Evolutionary conservation across 1,139 yeast genomes (phyloP).

Genomic region (Petasospora rhodanensis): DNA sequence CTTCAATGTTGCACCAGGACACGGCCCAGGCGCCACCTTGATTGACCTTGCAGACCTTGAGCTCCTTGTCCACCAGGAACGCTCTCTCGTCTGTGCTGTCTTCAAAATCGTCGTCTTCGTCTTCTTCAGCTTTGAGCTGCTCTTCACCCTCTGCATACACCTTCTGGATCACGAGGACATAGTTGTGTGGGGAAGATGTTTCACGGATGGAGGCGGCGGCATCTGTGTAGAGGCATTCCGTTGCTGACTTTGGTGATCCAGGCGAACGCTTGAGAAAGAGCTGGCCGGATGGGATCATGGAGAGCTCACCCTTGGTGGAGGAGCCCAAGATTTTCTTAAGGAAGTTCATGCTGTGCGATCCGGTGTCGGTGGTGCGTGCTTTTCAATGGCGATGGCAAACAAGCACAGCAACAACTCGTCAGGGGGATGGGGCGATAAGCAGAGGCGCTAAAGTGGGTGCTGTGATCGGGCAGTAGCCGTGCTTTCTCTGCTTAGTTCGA

Average conservation of each 20-base stretch:
- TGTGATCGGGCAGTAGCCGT: too few species aligned
- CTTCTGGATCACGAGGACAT: constrained; percentile 68
- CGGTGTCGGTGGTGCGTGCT: too few species aligned
- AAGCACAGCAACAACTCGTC: too few species aligned
- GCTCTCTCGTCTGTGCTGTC: constrained; percentile 43
- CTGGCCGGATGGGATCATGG: constrained; percentile 75
- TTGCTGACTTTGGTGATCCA: constrained; percentile 78
- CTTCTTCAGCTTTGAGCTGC: constrained; percentile 50
- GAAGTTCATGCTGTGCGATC: constrained; percentile 58
- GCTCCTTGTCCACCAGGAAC: constrained; percentile 61
- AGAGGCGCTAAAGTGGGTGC: too few species aligned
- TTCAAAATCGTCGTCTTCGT: constrained; percentile 48
- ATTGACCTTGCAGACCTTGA: constrained; percentile 45
- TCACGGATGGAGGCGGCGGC: constrained; percentile 70
- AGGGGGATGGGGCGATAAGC: too few species aligned
- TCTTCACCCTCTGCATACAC: constrained; percentile 67
- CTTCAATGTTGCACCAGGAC: constrained; percentile 78
- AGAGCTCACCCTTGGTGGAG: constrained; percentile 61
- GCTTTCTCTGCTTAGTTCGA: too few species aligned
- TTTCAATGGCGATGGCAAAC: too few species aligned
- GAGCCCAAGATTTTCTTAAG: constrained; percentile 64
- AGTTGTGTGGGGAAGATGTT: constrained; percentile 61
- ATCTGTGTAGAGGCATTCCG: constrained; percentile 80
- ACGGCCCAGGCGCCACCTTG: constrained; percentile 48
- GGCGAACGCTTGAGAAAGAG: constrained; percentile 70